Conservation (phyloP, 129 eudicot genomes). For the Chrysanthemum seticuspe region DNA sequence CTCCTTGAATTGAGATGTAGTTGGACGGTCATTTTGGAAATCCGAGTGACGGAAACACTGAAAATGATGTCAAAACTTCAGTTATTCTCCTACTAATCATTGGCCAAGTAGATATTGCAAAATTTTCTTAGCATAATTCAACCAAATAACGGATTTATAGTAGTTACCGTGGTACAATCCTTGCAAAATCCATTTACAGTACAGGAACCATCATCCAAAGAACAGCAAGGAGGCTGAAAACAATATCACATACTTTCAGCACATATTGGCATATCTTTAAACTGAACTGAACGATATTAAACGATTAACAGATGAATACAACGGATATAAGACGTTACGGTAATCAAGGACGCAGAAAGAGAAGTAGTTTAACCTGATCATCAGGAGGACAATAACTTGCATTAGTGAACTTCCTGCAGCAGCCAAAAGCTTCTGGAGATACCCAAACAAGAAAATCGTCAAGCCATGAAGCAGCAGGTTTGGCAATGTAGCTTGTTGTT, state of each 20-base stretch:
- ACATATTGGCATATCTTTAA: conserved; percentile 5
- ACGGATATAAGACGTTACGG: not conserved
- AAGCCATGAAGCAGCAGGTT: conserved; percentile 99
- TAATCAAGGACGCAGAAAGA: not conserved
- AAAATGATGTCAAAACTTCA: conserved; percentile 30
- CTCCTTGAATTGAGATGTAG: conserved; percentile 74
- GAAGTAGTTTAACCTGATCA: conserved; percentile 59
- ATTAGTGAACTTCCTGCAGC: conserved; percentile 94
- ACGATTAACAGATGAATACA: not conserved
- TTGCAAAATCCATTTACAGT: conserved; percentile 55
- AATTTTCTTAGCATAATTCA: conserved; percentile 16
- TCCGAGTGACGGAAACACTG: conserved; percentile 98
- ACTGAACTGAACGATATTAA: not conserved
- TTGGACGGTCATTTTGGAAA: conserved; percentile 80
- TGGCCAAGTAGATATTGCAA: conserved; percentile 19
- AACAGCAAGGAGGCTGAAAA: conserved; percentile 97
- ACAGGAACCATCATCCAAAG: conserved; percentile 64
- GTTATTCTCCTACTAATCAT: conserved; percentile 10
- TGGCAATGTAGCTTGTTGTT: conserved; percentile 86
- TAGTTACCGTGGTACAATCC: conserved; percentile 94
- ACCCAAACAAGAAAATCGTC: conserved; percentile 98
- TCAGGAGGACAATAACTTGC: conserved; percentile 90
- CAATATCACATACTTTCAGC: conserved; percentile 8
- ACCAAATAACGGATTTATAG: conserved; percentile 3
- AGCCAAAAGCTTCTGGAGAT: conserved; percentile 99